A percentile compares a stretch with the other conserved stretches of the same genome.
Conservation (phyloP, 257 asterid species). For the Scutellaria baicalensis region DNA sequence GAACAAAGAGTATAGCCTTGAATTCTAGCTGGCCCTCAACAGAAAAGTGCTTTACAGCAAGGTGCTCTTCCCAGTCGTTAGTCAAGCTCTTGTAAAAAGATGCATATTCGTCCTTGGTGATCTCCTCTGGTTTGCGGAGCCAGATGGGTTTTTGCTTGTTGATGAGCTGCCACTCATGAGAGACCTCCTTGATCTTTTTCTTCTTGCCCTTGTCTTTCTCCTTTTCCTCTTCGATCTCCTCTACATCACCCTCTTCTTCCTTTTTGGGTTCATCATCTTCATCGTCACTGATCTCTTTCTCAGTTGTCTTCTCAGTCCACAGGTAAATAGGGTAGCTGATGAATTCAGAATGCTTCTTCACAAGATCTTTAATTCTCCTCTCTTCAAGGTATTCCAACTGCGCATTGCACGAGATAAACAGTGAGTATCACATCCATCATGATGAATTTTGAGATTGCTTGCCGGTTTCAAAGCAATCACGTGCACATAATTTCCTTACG, state of each 20-base stretch:
- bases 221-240: slow-evolving; percentile 41
- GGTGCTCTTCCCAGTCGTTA: slow-evolving; percentile 45
- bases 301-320: slow-evolving; percentile 38
- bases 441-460: not conserved
- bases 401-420: not conserved
- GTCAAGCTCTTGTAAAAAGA: slow-evolving; percentile 44
- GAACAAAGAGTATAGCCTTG: slow-evolving; percentile 39
- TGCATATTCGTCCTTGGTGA: slow-evolving; percentile 40
- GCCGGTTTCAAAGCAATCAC: too few species aligned
- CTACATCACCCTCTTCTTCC: slow-evolving; percentile 33
- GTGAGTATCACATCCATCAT: not conserved
- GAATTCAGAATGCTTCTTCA: slow-evolving; percentile 45
- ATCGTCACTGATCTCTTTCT: slow-evolving; percentile 43
- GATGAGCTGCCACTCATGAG: slow-evolving; percentile 37
- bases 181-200: slow-evolving; percentile 39
- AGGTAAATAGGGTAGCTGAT: slow-evolving; percentile 44
- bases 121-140: slow-evolving; percentile 43
- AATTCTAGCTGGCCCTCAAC: slow-evolving; percentile 41
- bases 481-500: not conserved
- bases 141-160: slow-evolving; percentile 47
- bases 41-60: slow-evolving; percentile 44
- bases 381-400: slow-evolving; percentile 43
- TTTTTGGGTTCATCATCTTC: slow-evolving; percentile 42
- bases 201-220: slow-evolving; percentile 32
- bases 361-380: slow-evolving; percentile 40